Percentiles rank a stretch among this genome's conserved stretches.
Evolutionary conservation across 495 filamentous ascomycete genomes (phyloP).

Genomic region (Hypoxylon trugodes): DNA sequence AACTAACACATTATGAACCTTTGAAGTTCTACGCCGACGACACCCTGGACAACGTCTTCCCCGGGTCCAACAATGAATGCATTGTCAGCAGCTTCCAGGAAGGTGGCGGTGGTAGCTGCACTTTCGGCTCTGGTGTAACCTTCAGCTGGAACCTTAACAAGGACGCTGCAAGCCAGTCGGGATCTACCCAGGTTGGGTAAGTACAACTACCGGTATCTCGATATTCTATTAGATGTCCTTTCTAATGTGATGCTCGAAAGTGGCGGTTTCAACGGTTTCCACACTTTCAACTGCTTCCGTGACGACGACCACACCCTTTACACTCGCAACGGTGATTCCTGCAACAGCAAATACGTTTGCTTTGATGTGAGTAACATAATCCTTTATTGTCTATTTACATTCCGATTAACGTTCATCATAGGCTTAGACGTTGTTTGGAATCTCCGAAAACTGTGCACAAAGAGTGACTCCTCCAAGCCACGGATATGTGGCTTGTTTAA

Average conservation of each 20-base stretch:
- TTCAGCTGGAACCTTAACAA: slow-evolving; percentile 18
- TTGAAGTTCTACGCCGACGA: slow-evolving; percentile 33
- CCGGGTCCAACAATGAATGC: slow-evolving; percentile 22
- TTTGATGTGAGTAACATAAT: slow-evolving; percentile 11
- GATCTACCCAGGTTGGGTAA: slow-evolving; percentile 24
- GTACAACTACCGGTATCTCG: slow-evolving; percentile 1
- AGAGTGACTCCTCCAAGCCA: no score
- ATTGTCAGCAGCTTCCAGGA: slow-evolving; percentile 15
- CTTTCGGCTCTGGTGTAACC: slow-evolving; percentile 23
- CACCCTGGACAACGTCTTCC: slow-evolving; percentile 28
- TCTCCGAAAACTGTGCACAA: no score
- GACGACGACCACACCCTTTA: slow-evolving; percentile 35
- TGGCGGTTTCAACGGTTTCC: slow-evolving; percentile 32
- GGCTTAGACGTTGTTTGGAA: no score
- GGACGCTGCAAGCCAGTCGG: neutral
- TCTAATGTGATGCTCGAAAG: no score
- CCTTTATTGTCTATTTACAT: no score
- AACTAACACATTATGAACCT: neutral
- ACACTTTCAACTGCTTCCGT: slow-evolving; percentile 32
- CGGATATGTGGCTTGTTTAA: no score
- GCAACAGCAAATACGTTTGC: slow-evolving; percentile 33
- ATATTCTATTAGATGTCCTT: no score
- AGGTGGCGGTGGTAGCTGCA: slow-evolving; percentile 23
- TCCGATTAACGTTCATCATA: no score
- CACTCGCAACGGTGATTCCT: slow-evolving; percentile 21